Conservation (phyloP, 2,329 filamentous ascomycete genomes). For the Aspergillus sergii region DNA sequence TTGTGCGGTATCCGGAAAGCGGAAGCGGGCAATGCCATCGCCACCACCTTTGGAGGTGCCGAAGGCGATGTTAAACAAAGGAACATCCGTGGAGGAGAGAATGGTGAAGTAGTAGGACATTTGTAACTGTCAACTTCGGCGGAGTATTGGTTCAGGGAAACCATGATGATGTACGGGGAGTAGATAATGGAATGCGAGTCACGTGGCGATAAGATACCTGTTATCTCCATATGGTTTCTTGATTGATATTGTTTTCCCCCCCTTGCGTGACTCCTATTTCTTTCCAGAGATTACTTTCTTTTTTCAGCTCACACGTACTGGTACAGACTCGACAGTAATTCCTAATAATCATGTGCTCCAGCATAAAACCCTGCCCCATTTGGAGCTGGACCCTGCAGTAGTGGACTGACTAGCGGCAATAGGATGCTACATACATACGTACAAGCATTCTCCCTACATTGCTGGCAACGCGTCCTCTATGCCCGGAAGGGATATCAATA, state of each 20-base stretch:
- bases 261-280: too few species aligned
- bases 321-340: too few species aligned
- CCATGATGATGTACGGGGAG: background rate
- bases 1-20: constrained; percentile 83
- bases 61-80: constrained; percentile 95
- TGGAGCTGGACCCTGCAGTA: background rate
- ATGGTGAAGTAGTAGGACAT: constrained; percentile 99
- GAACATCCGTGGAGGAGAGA: constrained; percentile 91
- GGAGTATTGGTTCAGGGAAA: background rate
- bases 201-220: background rate
- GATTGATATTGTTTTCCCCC: too few species aligned
- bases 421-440: too few species aligned
- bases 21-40: constrained; percentile 87
- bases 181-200: background rate
- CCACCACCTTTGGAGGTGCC: constrained; percentile 95
- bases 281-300: too few species aligned
- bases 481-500: background rate
- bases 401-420: background rate
- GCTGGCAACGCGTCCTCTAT: background rate
- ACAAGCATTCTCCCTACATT: background rate
- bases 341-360: too few species aligned
- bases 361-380: background rate
- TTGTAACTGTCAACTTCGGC: background rate
- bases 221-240: background rate
- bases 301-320: too few species aligned